Percentiles rank a stretch among this genome's conserved stretches.
Conservation (phyloP, 306 rosid genomes). For the Lithocarpus polystachyus region DNA sequence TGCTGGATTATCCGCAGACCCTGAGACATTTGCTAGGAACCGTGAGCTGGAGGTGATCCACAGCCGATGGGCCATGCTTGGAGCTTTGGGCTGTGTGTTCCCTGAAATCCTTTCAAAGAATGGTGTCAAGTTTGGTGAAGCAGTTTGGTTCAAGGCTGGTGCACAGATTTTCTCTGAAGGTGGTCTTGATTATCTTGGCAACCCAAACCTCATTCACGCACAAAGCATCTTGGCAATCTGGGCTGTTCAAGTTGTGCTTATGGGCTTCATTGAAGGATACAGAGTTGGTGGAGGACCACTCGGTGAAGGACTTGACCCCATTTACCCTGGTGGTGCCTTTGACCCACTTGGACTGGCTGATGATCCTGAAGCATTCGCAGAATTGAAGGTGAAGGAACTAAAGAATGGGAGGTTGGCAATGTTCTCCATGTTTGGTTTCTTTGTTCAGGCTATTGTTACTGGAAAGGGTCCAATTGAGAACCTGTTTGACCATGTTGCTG, state of each 20-base stretch:
- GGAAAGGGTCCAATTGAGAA: slow-evolving; percentile 93
- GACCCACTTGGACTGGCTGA: slow-evolving; percentile 97
- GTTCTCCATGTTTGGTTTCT: slow-evolving; percentile 92
- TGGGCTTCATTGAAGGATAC: slow-evolving; percentile 95
- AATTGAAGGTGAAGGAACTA: slow-evolving; percentile 84
- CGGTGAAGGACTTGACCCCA: slow-evolving; percentile 93
- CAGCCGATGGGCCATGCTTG: slow-evolving; percentile 94
- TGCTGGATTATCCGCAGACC: slow-evolving; percentile 94
- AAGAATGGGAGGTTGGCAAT: slow-evolving; percentile 90
- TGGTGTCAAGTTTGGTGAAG: slow-evolving; percentile 88
- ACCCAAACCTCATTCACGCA: slow-evolving; percentile 90
- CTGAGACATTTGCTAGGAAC: slow-evolving; percentile 89
- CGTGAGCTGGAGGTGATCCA: slow-evolving; percentile 95
- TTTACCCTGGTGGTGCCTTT: slow-evolving; percentile 95
- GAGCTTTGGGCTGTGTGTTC: slow-evolving; percentile 81
- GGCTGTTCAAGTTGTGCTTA: slow-evolving; percentile 90
- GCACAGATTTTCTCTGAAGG: slow-evolving; percentile 94
- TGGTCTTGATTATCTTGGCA: slow-evolving; percentile 91
- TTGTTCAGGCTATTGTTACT: slow-evolving; percentile 93
- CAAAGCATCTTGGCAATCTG: slow-evolving; percentile 97
- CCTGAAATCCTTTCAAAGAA: slow-evolving; percentile 82
- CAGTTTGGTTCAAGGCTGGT: slow-evolving; percentile 98
- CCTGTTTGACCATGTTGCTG: slow-evolving; percentile 81
- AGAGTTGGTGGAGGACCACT: slow-evolving; percentile 96
- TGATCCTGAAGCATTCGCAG: slow-evolving; percentile 97